phyloP scores from a whole-genome alignment of 1,139 yeast genomes.

The Candida albicans region DNA sequence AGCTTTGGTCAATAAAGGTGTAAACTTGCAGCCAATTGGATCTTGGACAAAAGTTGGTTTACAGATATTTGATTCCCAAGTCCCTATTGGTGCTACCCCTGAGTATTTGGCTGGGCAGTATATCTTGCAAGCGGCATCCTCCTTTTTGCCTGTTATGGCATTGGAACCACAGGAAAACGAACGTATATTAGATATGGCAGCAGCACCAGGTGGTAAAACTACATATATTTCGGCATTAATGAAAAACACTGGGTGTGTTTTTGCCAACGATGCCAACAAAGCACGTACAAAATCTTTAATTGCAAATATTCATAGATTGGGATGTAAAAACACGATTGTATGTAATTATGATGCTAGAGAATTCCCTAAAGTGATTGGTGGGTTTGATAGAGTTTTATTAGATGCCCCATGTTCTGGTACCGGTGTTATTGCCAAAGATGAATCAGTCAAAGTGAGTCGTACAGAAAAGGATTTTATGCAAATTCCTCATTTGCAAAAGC shows the following conservation, averaged over 20 bases:
- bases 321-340: conserved; percentile 94
- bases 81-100: conserved; percentile 99
- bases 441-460: conserved; percentile 88
- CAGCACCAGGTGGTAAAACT: conserved; percentile 99
- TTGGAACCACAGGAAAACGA: conserved; percentile 94
- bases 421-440: conserved; percentile 98
- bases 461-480: conserved; percentile 96
- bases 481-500: conserved; percentile 95
- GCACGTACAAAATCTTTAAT: conserved; percentile 94
- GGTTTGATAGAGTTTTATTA: conserved; percentile 88
- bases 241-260: conserved; percentile 97
- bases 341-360: conserved; percentile 98
- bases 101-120: conserved; percentile 98
- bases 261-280: conserved; percentile 96
- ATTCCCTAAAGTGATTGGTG: conserved; percentile 97
- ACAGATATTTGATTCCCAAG: conserved; percentile 96
- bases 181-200: conserved; percentile 96
- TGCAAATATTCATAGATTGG: conserved; percentile 96
- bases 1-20: conserved; percentile 93
- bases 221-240: conserved; percentile 93
- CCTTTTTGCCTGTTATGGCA: conserved; percentile 97
- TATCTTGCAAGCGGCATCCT: conserved; percentile 97
- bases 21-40: conserved; percentile 94
- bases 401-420: conserved; percentile 99
- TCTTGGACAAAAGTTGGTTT: conserved; percentile 98